Evolutionary conservation across 169 alveolate species (phyloP).

Genomic region (Besnoitia besnoiti): DNA sequence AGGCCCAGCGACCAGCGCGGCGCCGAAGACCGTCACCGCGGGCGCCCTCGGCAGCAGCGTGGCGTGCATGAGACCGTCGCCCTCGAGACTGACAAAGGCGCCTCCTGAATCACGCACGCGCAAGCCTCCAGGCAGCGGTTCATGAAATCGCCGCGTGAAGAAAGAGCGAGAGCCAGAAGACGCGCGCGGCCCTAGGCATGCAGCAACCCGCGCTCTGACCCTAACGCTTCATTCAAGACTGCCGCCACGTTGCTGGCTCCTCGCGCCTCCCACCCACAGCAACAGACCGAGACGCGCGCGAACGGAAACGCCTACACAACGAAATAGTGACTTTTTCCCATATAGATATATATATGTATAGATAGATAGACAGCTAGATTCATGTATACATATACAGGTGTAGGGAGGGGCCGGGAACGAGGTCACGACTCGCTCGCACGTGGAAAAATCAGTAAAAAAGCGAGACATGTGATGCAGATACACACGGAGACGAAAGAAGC

Average conservation of each 20-base stretch:
- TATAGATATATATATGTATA: neutral
- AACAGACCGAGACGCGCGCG: too few relatives aligned
- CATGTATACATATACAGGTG: neutral
- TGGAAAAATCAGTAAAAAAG: too few relatives aligned
- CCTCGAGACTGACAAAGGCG: neutral
- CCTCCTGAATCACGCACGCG: conserved; percentile 7
- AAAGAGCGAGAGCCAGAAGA: neutral
- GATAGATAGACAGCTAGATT: neutral
- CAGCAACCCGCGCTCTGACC: neutral
- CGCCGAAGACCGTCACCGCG: conserved; percentile 9
- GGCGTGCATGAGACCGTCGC: neutral
- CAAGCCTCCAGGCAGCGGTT: neutral
- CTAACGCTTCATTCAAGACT: too few relatives aligned
- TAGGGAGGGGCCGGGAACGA: neutral
- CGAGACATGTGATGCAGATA: too few relatives aligned
- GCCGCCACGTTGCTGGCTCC: too few relatives aligned
- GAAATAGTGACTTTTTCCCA: too few relatives aligned
- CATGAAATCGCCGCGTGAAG: neutral
- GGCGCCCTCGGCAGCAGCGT: neutral
- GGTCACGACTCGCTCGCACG: too few relatives aligned
- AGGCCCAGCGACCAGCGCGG: conserved; percentile 4
- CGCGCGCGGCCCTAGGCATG: neutral
- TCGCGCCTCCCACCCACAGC: too few relatives aligned
- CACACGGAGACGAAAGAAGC: too few relatives aligned
- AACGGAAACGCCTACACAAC: too few relatives aligned